phyloP scores from a whole-genome alignment of 176 grass and related monocot genomes.

The Carex cristatella region DNA sequence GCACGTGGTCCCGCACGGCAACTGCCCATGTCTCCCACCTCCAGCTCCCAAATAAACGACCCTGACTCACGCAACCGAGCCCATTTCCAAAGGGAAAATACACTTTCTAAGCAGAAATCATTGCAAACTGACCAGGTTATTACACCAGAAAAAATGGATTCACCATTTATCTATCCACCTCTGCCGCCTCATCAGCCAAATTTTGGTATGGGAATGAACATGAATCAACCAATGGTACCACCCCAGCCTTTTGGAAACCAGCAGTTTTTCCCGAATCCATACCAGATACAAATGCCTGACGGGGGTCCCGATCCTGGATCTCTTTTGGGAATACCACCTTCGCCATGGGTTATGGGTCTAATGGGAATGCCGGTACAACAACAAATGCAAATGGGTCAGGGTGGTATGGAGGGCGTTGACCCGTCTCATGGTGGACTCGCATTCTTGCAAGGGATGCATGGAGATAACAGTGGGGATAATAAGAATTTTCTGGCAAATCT shows the following conservation, averaged over 20 bases:
- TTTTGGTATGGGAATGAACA: constrained; percentile 69
- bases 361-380: constrained; percentile 46
- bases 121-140: constrained; percentile 44
- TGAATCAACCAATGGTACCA: constrained; percentile 47
- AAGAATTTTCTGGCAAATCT: constrained; percentile 49
- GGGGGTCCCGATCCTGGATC: constrained; percentile 49
- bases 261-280: constrained; percentile 51
- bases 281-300: constrained; percentile 55
- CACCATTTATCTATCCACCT: constrained; percentile 55
- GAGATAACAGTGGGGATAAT: constrained; percentile 46
- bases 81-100: constrained; percentile 60
- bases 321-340: constrained; percentile 36
- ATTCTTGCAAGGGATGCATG: constrained; percentile 54
- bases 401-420: constrained; percentile 46
- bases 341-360: constrained; percentile 57
- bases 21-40: constrained; percentile 44
- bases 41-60: constrained; percentile 56
- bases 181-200: constrained; percentile 56
- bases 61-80: constrained; percentile 47
- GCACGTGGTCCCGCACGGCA: constrained; percentile 53
- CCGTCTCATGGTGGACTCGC: constrained; percentile 44
- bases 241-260: constrained; percentile 53
- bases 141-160: constrained; percentile 41
- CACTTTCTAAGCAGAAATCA: constrained; percentile 35
- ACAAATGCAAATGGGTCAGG: constrained; percentile 41